Percentiles rank a stretch among this genome's conserved stretches.
Conservation (phyloP, 1,139 yeast genomes). For the Lodderomyces pseudojiufengensis region DNA sequence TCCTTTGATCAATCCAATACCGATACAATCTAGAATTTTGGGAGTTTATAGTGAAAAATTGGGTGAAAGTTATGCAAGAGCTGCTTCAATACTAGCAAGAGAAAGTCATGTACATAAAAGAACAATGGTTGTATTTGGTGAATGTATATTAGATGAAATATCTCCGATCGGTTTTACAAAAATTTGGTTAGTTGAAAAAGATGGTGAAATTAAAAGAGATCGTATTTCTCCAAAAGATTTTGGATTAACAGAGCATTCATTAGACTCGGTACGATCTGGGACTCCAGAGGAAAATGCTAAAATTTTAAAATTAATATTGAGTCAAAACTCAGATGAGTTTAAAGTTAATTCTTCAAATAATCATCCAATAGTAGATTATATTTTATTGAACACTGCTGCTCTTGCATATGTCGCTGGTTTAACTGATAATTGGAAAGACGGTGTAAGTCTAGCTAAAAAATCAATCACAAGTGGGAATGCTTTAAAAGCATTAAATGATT, state of each 20-base stretch:
- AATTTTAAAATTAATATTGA: slow-evolving; percentile 52
- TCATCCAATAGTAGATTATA: slow-evolving; percentile 79
- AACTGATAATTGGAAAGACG: slow-evolving; percentile 67
- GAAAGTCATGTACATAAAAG: slow-evolving; percentile 44
- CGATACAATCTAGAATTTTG: slow-evolving; percentile 72
- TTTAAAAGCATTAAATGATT: slow-evolving; percentile 50
- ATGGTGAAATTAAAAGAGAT: slow-evolving; percentile 35
- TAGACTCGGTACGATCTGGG: slow-evolving; percentile 70
- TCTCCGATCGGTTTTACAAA: slow-evolving; percentile 82
- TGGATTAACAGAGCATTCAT: slow-evolving; percentile 71
- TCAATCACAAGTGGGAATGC: slow-evolving; percentile 71
- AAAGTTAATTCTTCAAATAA: slow-evolving; percentile 25
- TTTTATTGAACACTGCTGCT: slow-evolving; percentile 82
- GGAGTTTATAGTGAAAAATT: slow-evolving; percentile 82
- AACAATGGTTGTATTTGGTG: slow-evolving; percentile 90
- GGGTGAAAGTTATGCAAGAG: slow-evolving; percentile 81
- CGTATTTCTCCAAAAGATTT: slow-evolving; percentile 65
- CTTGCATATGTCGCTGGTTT: slow-evolving; percentile 74
- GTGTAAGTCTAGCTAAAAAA: slow-evolving; percentile 68
- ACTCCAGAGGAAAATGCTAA: slow-evolving; percentile 84
- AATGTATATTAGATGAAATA: slow-evolving; percentile 86
- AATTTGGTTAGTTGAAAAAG: slow-evolving; percentile 66
- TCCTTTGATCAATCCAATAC: slow-evolving; percentile 89
- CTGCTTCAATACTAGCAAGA: slow-evolving; percentile 55
- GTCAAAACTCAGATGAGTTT: slow-evolving; percentile 47